Percentiles rank a stretch among this genome's conserved stretches.
Evolutionary conservation across 1,284 basidiomycete species (phyloP).

Genomic region (Pseudozyma tsukubaensis): DNA sequence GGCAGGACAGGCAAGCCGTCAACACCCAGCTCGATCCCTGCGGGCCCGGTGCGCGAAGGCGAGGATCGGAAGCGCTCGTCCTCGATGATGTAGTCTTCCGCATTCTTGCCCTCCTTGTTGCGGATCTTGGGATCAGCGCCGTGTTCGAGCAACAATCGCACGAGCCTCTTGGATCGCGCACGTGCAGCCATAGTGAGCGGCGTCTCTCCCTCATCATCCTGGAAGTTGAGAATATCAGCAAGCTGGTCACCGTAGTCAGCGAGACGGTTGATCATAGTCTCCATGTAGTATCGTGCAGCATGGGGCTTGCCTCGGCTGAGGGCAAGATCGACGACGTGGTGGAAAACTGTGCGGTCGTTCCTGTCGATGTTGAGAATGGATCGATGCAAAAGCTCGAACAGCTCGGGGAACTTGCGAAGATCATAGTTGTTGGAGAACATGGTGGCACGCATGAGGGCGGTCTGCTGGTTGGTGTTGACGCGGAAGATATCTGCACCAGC

Average conservation of each 20-base stretch:
- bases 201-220: slow-evolving; percentile 98
- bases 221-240: slow-evolving; percentile 98
- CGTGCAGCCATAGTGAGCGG: slow-evolving; percentile 96
- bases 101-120: slow-evolving; percentile 95
- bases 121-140: slow-evolving; percentile 95
- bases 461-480: slow-evolving; percentile 96
- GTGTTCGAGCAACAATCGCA: slow-evolving; percentile 94
- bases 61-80: slow-evolving; percentile 96
- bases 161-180: slow-evolving; percentile 94
- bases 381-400: slow-evolving; percentile 95
- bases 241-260: slow-evolving; percentile 96
- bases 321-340: slow-evolving; percentile 98
- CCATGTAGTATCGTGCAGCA: slow-evolving; percentile 98
- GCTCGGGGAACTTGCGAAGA: slow-evolving; percentile 96
- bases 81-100: slow-evolving; percentile 98
- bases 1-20: slow-evolving; percentile 41
- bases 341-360: slow-evolving; percentile 96
- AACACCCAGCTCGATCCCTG: slow-evolving; percentile 47
- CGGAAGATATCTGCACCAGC: slow-evolving; percentile 97
- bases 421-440: slow-evolving; percentile 99
- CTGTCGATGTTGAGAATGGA: slow-evolving; percentile 99
- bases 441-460: slow-evolving; percentile 96
- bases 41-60: slow-evolving; percentile 70
- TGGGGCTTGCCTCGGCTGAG: slow-evolving; percentile 98
- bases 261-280: slow-evolving; percentile 88